Evolutionary conservation across 306 rosid species (phyloP).

Genomic region (Cicer cuneatum): DNA sequence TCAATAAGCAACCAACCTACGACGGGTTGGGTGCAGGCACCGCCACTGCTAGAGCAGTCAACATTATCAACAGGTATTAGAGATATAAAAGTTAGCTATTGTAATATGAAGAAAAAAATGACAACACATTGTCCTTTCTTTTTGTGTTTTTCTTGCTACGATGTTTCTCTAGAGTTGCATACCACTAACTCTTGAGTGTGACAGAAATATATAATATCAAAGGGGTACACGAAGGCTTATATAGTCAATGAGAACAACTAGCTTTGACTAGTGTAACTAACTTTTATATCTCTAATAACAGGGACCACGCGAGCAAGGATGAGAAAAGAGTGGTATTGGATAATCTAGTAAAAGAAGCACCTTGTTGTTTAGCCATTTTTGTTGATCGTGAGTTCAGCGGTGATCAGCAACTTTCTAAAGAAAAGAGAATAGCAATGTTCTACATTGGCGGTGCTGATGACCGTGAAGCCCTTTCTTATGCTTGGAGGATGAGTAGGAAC

Average conservation of each 20-base stretch:
- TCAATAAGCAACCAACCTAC: constrained; percentile 51
- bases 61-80: constrained; percentile 41
- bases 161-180: too few relatives aligned
- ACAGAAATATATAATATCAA: too few relatives aligned
- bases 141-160: too few relatives aligned
- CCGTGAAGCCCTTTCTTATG: constrained; percentile 53
- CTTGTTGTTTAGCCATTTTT: constrained; percentile 46
- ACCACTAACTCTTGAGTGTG: too few relatives aligned
- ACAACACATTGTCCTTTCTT: too few relatives aligned
- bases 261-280: too few relatives aligned
- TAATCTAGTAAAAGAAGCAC: constrained; percentile 32
- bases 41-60: constrained; percentile 51
- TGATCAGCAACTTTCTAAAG: constrained; percentile 15
- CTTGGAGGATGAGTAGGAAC: constrained; percentile 54
- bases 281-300: neutral
- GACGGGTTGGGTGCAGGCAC: constrained; percentile 47
- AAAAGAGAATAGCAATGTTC: constrained; percentile 41
- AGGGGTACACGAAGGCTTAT: too few relatives aligned
- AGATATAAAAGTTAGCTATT: too few relatives aligned
- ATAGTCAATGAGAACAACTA: too few relatives aligned
- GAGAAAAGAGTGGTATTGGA: constrained; percentile 46
- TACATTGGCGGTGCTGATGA: constrained; percentile 49
- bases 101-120: too few relatives aligned
- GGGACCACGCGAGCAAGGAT: constrained; percentile 40
- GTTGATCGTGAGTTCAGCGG: constrained; percentile 43